Evolutionary conservation across 768 basidiomycete genomes (phyloP).

Genomic region (Pulveroboletus sp.): DNA sequence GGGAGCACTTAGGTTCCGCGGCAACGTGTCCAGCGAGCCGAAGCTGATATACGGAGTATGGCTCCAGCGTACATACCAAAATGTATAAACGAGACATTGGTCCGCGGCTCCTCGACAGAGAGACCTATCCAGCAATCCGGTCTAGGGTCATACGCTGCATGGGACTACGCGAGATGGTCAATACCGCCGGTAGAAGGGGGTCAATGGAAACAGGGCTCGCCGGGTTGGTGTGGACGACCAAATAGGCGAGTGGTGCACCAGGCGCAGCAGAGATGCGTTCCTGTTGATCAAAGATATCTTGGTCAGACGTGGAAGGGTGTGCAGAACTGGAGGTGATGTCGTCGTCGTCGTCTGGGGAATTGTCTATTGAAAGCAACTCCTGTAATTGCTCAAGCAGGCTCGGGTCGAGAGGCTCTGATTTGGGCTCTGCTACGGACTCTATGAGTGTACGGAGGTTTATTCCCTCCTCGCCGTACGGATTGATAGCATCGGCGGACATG

Average conservation of each 20-base stretch:
- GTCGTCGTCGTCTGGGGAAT: background rate
- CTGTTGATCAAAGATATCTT: background rate
- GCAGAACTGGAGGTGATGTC: background rate
- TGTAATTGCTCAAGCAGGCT: background rate
- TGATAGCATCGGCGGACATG: background rate
- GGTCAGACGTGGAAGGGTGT: background rate
- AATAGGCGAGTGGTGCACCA: background rate
- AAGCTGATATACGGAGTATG: background rate
- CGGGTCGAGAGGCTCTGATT: background rate
- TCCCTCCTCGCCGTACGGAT: background rate
- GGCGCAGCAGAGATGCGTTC: background rate
- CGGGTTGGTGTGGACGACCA: background rate
- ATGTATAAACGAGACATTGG: background rate
- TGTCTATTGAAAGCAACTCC: background rate
- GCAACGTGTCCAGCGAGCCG: background rate
- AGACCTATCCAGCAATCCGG: constrained; percentile 2
- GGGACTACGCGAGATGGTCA: background rate
- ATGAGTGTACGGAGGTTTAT: background rate
- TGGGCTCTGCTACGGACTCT: background rate
- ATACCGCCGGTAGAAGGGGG: background rate
- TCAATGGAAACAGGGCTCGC: background rate
- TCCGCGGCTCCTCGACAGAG: constrained; percentile 3
- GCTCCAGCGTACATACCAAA: constrained; percentile 7
- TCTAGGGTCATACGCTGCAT: background rate
- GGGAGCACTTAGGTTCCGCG: background rate